Conservation (phyloP, 129 eudicot genomes). For the Saussurea involucrata region DNA sequence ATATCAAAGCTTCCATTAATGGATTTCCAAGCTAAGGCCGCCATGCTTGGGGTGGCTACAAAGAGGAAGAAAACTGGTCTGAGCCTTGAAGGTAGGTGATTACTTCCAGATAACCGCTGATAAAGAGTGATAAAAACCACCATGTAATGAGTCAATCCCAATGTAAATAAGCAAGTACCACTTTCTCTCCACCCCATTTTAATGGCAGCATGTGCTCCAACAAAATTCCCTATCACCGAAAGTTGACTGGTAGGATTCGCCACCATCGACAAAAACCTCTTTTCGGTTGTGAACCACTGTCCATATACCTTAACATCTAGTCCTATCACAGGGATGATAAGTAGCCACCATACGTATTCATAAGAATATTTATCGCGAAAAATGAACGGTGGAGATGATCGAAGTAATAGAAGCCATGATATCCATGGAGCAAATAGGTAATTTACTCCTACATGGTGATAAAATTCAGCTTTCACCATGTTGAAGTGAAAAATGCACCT, state of each 20-base stretch:
- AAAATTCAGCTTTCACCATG: slow-evolving; percentile 58
- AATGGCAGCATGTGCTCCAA: slow-evolving; percentile 67
- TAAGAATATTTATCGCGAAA: slow-evolving; percentile 13
- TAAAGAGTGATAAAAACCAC: slow-evolving; percentile 77
- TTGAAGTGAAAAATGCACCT: slow-evolving; percentile 53
- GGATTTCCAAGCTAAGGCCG: slow-evolving; percentile 70
- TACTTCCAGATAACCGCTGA: slow-evolving; percentile 58
- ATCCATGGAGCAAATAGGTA: slow-evolving; percentile 79
- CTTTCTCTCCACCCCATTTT: slow-evolving; percentile 79
- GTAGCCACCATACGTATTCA: slow-evolving; percentile 44
- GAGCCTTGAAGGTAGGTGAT: slow-evolving; percentile 53
- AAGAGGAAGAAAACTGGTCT: slow-evolving; percentile 78
- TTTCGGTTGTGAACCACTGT: slow-evolving; percentile 82
- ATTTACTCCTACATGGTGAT: slow-evolving; percentile 59
- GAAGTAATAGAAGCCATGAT: slow-evolving; percentile 70
- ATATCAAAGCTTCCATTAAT: slow-evolving; percentile 57
- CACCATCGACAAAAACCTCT: slow-evolving; percentile 55
- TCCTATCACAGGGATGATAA: slow-evolving; percentile 45
- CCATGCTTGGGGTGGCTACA: slow-evolving; percentile 84
- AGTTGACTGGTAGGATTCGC: slow-evolving; percentile 88
- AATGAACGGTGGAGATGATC: slow-evolving; percentile 32
- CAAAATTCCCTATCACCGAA: slow-evolving; percentile 71
- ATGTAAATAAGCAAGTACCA: slow-evolving; percentile 54
- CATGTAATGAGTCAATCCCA: slow-evolving; percentile 69
- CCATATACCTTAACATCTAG: slow-evolving; percentile 85